A percentile compares a stretch with the other conserved stretches of the same genome.
Conservation (phyloP, 2,329 filamentous ascomycete species). For the Chaetoscypha palmicola region DNA sequence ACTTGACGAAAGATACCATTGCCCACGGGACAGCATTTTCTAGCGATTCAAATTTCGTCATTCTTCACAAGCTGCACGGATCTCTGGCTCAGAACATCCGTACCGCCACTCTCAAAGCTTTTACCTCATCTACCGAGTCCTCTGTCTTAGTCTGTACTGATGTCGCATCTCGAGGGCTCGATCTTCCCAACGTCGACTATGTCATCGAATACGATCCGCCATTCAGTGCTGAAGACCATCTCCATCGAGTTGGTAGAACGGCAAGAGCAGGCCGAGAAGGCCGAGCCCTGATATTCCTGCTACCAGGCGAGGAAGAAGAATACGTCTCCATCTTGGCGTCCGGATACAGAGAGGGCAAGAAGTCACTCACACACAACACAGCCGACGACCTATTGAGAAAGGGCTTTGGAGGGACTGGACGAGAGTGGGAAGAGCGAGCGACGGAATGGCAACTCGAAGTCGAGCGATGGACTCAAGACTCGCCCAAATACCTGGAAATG, state of each 20-base stretch:
- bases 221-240: constrained; percentile 86
- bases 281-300: constrained; percentile 80
- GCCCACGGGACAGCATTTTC: constrained; percentile 65
- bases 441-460: constrained; percentile 62
- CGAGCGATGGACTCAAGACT: constrained; percentile 58
- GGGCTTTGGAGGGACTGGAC: constrained; percentile 48
- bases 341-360: constrained; percentile 43
- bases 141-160: constrained; percentile 89
- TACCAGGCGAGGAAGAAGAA: constrained; percentile 85
- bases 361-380: constrained; percentile 55
- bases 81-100: constrained; percentile 83
- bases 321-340: constrained; percentile 58
- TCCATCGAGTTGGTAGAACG: constrained; percentile 90
- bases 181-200: constrained; percentile 89
- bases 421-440: constrained; percentile 56
- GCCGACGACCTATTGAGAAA: constrained; percentile 62
- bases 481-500: constrained; percentile 66
- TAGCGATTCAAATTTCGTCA: constrained; percentile 67
- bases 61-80: constrained; percentile 81
- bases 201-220: constrained; percentile 96
- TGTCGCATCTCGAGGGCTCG: constrained; percentile 89
- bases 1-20: constrained; percentile 51
- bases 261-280: constrained; percentile 87
- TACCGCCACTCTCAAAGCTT: constrained; percentile 77
- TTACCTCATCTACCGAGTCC: constrained; percentile 65